phyloP scores from a whole-genome alignment of 306 rosid genomes.

The Arachis hypogaea region DNA sequence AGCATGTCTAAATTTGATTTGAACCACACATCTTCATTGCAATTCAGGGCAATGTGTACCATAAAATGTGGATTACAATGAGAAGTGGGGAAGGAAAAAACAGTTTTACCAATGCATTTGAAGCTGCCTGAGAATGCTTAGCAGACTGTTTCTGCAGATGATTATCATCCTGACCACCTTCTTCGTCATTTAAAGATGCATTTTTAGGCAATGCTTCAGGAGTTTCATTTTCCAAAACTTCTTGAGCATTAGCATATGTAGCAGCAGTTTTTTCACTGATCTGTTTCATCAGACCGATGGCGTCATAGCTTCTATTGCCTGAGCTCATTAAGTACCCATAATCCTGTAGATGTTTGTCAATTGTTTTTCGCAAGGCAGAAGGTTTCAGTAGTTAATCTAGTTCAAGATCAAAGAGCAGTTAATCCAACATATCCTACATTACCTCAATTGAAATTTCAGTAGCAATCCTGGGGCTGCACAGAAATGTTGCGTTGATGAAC shows the following conservation, averaged over 20 bases:
- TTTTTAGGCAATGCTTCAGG: conserved; percentile 52
- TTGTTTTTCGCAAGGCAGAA: conserved; percentile 18
- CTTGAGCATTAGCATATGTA: conserved; percentile 82
- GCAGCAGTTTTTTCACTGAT: conserved; percentile 80
- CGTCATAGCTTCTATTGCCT: conserved; percentile 83
- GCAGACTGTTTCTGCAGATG: conserved; percentile 39
- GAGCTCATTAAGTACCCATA: conserved; percentile 83
- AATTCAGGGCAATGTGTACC: conserved; percentile 2
- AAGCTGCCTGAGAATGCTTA: conserved; percentile 47
- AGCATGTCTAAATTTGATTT: background rate
- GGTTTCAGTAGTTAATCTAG: background rate
- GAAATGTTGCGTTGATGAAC: conserved; percentile 70
- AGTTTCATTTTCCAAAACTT: conserved; percentile 71
- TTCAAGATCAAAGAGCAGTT: conserved; percentile 4
- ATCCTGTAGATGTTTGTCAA: conserved; percentile 59
- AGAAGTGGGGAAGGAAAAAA: background rate
- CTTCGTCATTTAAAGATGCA: conserved; percentile 37
- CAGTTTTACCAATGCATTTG: conserved; percentile 61
- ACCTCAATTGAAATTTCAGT: conserved; percentile 81
- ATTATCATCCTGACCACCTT: conserved; percentile 39
- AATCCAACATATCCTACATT: conserved; percentile 33
- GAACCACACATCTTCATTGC: background rate
- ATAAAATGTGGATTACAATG: background rate
- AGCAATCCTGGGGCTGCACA: conserved; percentile 68
- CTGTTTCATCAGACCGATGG: conserved; percentile 81